These are phyloP conservation scores for Sextonia rubra DNA, from an alignment of 164 flowering plant species.

Conservation along the genomic window DNA sequence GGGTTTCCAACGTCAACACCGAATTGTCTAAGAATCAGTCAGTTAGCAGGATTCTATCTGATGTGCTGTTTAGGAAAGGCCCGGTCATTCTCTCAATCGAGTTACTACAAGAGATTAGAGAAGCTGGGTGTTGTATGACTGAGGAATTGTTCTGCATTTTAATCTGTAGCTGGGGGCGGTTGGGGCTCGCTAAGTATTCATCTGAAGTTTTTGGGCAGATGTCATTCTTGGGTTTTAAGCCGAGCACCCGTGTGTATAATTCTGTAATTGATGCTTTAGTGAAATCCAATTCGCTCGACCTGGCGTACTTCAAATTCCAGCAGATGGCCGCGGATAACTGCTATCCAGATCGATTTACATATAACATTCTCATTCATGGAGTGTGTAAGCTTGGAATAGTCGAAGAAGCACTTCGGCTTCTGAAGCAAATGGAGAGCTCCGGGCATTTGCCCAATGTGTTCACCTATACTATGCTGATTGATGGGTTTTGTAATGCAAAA, in stretches of 20 bases:
- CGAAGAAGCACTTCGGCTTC: constrained; percentile 81
- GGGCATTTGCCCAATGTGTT: constrained; percentile 67
- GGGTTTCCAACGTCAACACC: constrained; percentile 53
- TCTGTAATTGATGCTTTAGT: constrained; percentile 80
- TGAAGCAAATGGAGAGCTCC: constrained; percentile 73
- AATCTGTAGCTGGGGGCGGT: constrained; percentile 89
- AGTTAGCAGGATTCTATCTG: constrained; percentile 42
- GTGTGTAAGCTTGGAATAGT: constrained; percentile 80
- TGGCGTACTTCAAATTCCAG: constrained; percentile 89
- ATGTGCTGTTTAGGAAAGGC: constrained; percentile 57
- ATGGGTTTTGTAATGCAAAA: constrained; percentile 78
- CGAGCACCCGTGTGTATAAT: constrained; percentile 82
- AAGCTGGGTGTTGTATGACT: constrained; percentile 40
- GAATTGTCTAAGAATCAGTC: constrained; percentile 38
- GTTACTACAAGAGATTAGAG: constrained; percentile 50
- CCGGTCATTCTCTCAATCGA: constrained; percentile 73
- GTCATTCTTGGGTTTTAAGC: constrained; percentile 64
- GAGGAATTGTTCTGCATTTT: constrained; percentile 70
- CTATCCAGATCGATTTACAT: constrained; percentile 80
- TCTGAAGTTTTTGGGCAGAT: constrained; percentile 77
- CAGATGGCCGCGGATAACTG: constrained; percentile 82
- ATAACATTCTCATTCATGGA: constrained; percentile 86
- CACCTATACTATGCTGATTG: constrained; percentile 75
- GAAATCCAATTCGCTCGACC: constrained; percentile 76
- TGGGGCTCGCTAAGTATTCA: constrained; percentile 84